Evolutionary conservation across 163 green algal genomes (phyloP).

Genomic region (Trebouxia gelatinosa): DNA sequence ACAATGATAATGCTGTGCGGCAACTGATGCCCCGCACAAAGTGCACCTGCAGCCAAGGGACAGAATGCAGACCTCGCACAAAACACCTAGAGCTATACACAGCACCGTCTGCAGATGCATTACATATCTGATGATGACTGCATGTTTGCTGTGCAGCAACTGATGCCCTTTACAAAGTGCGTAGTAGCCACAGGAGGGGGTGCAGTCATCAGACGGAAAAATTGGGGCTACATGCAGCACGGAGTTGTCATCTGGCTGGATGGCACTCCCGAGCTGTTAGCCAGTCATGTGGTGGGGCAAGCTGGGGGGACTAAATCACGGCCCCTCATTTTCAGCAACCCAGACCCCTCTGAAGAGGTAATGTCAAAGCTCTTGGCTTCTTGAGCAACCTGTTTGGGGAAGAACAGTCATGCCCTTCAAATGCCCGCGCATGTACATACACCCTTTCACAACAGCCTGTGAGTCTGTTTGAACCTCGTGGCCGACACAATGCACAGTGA

Average conservation of each 20-base stretch:
- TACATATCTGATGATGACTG: not conserved
- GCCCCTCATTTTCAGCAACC: not conserved
- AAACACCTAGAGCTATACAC: not conserved
- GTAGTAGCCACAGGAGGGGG: slow-evolving; percentile 89
- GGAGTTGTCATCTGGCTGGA: slow-evolving; percentile 67
- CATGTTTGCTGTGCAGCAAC: not conserved
- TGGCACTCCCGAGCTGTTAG: slow-evolving; percentile 62
- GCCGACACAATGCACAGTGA: no score
- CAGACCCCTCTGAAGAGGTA: no score
- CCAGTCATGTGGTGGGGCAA: slow-evolving; percentile 67
- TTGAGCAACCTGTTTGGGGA: no score
- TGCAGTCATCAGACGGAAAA: slow-evolving; percentile 65
- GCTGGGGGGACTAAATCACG: slow-evolving; percentile 47
- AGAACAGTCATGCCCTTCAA: no score
- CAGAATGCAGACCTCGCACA: not conserved
- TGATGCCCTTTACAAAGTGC: slow-evolving; percentile 64
- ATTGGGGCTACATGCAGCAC: slow-evolving; percentile 89
- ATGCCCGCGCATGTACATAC: no score
- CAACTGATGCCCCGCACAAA: no score
- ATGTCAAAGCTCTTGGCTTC: no score
- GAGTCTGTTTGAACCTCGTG: no score
- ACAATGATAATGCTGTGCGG: not conserved
- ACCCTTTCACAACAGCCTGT: no score
- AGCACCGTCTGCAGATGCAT: not conserved
- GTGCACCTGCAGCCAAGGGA: no score